phyloP scores from a whole-genome alignment of 169 alveolate species.

The Plasmodium sp. region DNA sequence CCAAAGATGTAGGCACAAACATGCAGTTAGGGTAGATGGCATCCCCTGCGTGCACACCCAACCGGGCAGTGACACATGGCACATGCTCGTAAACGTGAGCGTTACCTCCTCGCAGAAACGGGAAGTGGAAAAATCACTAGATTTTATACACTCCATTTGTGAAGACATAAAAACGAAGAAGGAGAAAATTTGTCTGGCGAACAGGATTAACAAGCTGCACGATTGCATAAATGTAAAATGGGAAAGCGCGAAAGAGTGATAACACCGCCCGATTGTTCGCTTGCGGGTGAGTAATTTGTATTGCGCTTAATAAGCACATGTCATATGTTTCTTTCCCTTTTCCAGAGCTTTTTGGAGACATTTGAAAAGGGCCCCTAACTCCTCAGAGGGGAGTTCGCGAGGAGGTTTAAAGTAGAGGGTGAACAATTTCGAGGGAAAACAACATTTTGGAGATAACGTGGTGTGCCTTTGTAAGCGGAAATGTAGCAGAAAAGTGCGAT shows the following conservation, averaged over 20 bases:
- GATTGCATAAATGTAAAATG: slow-evolving; percentile 55
- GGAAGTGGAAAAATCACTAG: slow-evolving; percentile 55
- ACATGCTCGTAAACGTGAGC: neutral
- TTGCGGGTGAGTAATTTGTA: neutral
- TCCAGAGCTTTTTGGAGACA: slow-evolving; percentile 15
- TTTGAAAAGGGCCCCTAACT: slow-evolving; percentile 12
- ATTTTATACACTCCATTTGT: slow-evolving; percentile 58
- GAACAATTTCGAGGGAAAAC: neutral
- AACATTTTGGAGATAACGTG: neutral
- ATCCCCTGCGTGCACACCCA: neutral
- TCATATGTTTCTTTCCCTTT: neutral
- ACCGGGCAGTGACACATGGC: neutral
- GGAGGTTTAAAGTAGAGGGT: neutral
- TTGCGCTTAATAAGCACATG: neutral
- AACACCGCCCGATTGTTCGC: neutral
- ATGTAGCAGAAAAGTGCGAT: neutral
- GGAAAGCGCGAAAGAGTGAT: neutral
- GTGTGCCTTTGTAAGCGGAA: neutral
- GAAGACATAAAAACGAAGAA: slow-evolving; percentile 65
- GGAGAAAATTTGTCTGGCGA: slow-evolving; percentile 49
- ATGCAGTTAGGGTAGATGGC: neutral
- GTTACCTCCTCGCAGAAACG: slow-evolving; percentile 13
- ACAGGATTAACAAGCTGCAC: slow-evolving; percentile 54
- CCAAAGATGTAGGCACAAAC: neutral
- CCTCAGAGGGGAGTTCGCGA: neutral